Base-by-base conservation (phyloP, 768 basidiomycete species). In the Phylloporus scabripes region DNA sequence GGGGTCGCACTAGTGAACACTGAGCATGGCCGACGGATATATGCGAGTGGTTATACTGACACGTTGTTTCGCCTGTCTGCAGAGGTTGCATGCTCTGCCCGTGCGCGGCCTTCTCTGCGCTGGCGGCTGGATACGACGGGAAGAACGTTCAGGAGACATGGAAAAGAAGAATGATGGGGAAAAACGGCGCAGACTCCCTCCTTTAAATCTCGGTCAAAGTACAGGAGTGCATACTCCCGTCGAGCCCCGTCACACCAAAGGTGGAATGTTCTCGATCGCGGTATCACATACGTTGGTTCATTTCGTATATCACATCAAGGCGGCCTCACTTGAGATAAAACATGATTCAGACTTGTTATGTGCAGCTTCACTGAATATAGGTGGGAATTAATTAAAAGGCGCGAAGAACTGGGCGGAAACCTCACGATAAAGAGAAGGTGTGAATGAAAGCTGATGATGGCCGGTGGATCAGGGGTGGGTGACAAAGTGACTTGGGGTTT, bases 371-470 rank as follows among this genome's bases (percentile, higher is more conserved):
- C 54, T 56, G 50, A 54, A 52, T 62, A 34, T 39, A 42, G 38
- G 48, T 50, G n/a, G 45, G 31, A 57, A 63, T 63, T 63, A 63
- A 63, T 63, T 49, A 63, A 63, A 53, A 48, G 43, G 49, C 50
- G 49, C 52, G 49, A 57, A 52, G 43, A 47, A 50, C 45, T 52
- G 61, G 51, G 42, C 43, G 58, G 60, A 57, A 62, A 60, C 61
- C 61, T 65, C 61, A 53, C 48, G 61, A 60, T 65, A 53, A 58
- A 46, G 63, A 60, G 57, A 65, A 60, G 54, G 60, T 42, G 52
- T 60, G 63, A 65, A 65, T 65, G 60, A 62, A 55, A 28, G 33
- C 23, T 45, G 42, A 26, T 55, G 58, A 48, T 56, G 62, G 54
- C 57, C 53, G 62, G 56, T 45, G 62, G 60, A 62, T 56, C 60